Conservation (phyloP, 192 early-diverging fungal species). For the Borealophlyctis nickersoniae region DNA sequence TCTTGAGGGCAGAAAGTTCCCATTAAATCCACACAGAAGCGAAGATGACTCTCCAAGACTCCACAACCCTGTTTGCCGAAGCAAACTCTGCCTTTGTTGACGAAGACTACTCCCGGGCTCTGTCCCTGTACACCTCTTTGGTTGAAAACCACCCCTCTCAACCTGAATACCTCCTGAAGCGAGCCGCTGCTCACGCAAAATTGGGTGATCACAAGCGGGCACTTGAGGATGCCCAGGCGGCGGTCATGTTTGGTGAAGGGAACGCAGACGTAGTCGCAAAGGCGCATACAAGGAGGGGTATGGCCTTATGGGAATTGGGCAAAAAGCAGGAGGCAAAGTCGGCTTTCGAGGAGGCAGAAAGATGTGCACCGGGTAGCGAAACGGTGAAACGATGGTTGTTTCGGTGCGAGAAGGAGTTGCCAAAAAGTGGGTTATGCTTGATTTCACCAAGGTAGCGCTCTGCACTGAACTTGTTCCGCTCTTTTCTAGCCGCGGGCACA, state of each 20-base stretch:
- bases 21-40: too few relatives aligned
- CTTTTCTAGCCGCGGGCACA: too few relatives aligned
- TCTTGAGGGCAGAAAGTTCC: too few relatives aligned
- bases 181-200: slow-evolving; percentile 64
- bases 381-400: slow-evolving; percentile 17
- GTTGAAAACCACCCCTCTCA: slow-evolving; percentile 60
- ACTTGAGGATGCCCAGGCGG: slow-evolving; percentile 63
- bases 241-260: slow-evolving; percentile 51
- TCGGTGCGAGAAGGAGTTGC: slow-evolving; percentile 21
- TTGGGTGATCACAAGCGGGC: slow-evolving; percentile 59
- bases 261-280: slow-evolving; percentile 58
- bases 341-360: slow-evolving; percentile 43
- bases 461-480: too few relatives aligned
- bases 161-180: slow-evolving; percentile 65
- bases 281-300: slow-evolving; percentile 61
- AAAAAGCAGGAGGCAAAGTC: slow-evolving; percentile 50
- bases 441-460: too few relatives aligned
- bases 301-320: slow-evolving; percentile 25
- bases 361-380: slow-evolving; percentile 21
- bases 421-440: too few relatives aligned
- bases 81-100: slow-evolving; percentile 78
- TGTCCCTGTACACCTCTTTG: slow-evolving; percentile 65
- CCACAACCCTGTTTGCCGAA: slow-evolving; percentile 18
- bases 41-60: slow-evolving; percentile 9
- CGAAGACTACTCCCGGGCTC: slow-evolving; percentile 72